phyloP scores from a whole-genome alignment of 2,329 filamentous ascomycete species.

The Aureobasidium subglaciale region DNA sequence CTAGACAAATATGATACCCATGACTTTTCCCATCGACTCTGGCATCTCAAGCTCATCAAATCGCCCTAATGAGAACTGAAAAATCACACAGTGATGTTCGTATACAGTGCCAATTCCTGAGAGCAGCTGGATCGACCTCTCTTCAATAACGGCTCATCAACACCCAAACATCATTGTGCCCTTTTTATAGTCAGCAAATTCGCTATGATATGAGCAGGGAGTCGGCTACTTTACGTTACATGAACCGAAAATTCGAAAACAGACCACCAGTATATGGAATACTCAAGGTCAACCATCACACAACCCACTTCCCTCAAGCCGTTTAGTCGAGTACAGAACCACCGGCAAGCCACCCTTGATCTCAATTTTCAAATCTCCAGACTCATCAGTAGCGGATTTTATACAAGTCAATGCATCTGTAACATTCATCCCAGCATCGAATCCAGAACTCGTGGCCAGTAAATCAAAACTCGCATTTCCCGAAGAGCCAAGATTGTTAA shows the following conservation, averaged over 20 bases:
- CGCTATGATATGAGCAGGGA: too few relatives aligned
- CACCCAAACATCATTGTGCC: too few relatives aligned
- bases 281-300: constrained; percentile 56
- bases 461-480: neutral
- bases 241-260: neutral
- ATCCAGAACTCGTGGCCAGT: constrained; percentile 20
- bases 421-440: constrained; percentile 21
- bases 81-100: too few relatives aligned
- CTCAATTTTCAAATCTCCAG: constrained; percentile 38
- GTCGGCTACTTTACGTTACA: neutral
- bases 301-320: constrained; percentile 16
- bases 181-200: too few relatives aligned
- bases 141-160: too few relatives aligned
- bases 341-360: constrained; percentile 39
- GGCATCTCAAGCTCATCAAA: too few relatives aligned
- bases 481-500: constrained; percentile 35
- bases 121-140: too few relatives aligned
- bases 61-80: too few relatives aligned
- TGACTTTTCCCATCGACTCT: constrained; percentile 38
- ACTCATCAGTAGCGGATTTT: constrained; percentile 34
- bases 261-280: neutral
- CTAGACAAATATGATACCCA: constrained; percentile 42
- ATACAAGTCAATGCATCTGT: constrained; percentile 41
- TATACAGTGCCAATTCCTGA: too few relatives aligned
- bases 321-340: constrained; percentile 34